phyloP scores from a whole-genome alignment of 1,284 basidiomycete species.

The Dichomitus squalens region DNA sequence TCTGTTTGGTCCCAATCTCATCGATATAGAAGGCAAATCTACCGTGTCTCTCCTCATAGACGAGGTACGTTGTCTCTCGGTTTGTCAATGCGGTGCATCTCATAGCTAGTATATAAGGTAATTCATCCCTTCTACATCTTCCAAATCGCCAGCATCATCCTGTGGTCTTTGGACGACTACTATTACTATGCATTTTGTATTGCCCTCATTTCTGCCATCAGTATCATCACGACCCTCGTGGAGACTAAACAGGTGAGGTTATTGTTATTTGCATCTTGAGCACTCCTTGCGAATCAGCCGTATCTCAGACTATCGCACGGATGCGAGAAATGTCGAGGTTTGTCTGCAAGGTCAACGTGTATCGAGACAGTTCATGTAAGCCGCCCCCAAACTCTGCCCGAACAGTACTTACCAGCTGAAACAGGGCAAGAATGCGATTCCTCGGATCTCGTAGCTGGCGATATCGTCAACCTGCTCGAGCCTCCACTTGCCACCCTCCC shows the following conservation, averaged over 20 bases:
- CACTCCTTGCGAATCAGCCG: neutral
- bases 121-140: conserved; percentile 98
- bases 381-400: conserved; percentile 12
- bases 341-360: conserved; percentile 77
- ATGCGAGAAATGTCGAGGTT: conserved; percentile 99
- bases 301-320: conserved; percentile 83
- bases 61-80: conserved; percentile 62
- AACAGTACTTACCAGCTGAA: neutral
- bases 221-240: conserved; percentile 85
- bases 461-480: conserved; percentile 88
- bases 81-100: conserved; percentile 4
- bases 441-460: conserved; percentile 86
- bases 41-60: conserved; percentile 84
- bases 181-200: conserved; percentile 99
- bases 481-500: conserved; percentile 80
- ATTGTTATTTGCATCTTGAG: neutral
- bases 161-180: conserved; percentile 96
- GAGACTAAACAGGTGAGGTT: conserved; percentile 84
- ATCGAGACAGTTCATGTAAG: conserved; percentile 78
- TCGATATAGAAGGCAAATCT: conserved; percentile 92
- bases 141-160: conserved; percentile 92
- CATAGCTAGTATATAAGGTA: conserved; percentile 47
- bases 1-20: conserved; percentile 87
- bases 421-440: conserved; percentile 80
- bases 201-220: conserved; percentile 87